Base-by-base conservation (phyloP, 768 basidiomycete genomes). In the Suillus subluteus region DNA sequence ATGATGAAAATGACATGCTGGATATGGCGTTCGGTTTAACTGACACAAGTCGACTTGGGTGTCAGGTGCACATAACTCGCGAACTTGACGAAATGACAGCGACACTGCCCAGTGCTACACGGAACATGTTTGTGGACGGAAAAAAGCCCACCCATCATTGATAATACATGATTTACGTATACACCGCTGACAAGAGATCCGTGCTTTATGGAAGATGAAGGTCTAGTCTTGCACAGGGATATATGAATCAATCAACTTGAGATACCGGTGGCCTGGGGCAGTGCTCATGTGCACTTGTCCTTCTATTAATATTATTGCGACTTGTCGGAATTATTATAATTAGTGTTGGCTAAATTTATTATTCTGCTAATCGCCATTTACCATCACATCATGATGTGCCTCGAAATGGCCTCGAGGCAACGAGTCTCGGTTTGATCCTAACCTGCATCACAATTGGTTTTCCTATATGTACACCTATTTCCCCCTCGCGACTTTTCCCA, bases 1-100 rank as follows among this genome's bases (percentile, higher is more conserved):
- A 99, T 70, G 97, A 99, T 74, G 97, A 99, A 80, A 99, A 98
- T 73, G 96, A 95, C 72, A 96, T 96, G 95, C 86, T 99, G 46
- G 97, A 98, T 77, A 94, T 99, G 86, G 97, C 97, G 4, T 99
- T 98, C 72, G 98, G 95, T 0, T 83, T 99, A 62, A 96, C 95
- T 0, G 97, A 98, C 73, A 98, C 97, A 71, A 97, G 91, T 68
- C 82, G 89, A 12, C 79, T 94, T 23, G 92, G 92, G 0, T 92
- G 91, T 73, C 91, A 92, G 75, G 90, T 92, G 75, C 78, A 89
- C 62, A 77, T 99, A 37, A 94, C 91, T 12, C 87, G 82, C 65
- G 92, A 92, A 59, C 76, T 98, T 71, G 91, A 98, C 73, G 96
- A 94, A 30, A 89, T 97, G 75, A 87, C 85, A 0, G 91, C 89